Evolutionary conservation across 495 filamentous ascomycete species (phyloP).

Genomic region (Paragyromitra xinjiangensis): DNA sequence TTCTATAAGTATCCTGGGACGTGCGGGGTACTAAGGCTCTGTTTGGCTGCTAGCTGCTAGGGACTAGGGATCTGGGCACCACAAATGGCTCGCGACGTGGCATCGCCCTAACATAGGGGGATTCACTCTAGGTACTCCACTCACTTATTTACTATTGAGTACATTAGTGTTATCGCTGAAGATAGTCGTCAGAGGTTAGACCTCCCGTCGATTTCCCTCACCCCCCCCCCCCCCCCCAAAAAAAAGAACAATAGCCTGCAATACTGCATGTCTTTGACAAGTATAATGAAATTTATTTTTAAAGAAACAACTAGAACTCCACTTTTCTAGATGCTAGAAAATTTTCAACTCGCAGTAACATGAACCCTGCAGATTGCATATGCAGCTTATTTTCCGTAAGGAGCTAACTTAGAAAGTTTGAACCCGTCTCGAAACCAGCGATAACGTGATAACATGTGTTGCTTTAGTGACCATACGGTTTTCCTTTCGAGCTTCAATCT

Average conservation of each 20-base stretch:
- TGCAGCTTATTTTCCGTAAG: slow-evolving; percentile 36
- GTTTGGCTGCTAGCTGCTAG: slow-evolving; percentile 31
- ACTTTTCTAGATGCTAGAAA: slow-evolving; percentile 8
- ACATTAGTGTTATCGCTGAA: slow-evolving; percentile 18
- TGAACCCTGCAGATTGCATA: slow-evolving; percentile 33
- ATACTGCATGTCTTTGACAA: slow-evolving; percentile 9
- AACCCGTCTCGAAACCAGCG: not conserved
- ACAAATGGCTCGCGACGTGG: slow-evolving; percentile 46
- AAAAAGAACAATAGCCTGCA: not conserved
- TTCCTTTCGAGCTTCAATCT: not conserved
- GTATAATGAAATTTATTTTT: slow-evolving; percentile 5
- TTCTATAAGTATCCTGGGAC: slow-evolving; percentile 19
- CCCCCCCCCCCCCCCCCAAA: not conserved
- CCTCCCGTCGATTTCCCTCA: not conserved
- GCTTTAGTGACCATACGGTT: slow-evolving; percentile 14
- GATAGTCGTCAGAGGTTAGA: slow-evolving; percentile 3
- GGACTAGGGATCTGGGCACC: slow-evolving; percentile 33
- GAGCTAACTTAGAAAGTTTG: slow-evolving; percentile 12
- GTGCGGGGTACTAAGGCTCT: slow-evolving; percentile 38
- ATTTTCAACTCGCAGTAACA: not conserved
- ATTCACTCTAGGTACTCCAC: slow-evolving; percentile 1
- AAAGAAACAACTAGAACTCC: slow-evolving; percentile 16
- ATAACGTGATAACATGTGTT: slow-evolving; percentile 17
- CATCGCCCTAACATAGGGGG: slow-evolving; percentile 28
- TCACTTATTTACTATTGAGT: slow-evolving; percentile 5